Evolutionary conservation across 1,284 basidiomycete species (phyloP).

Genomic region (Puccinia polysora): DNA sequence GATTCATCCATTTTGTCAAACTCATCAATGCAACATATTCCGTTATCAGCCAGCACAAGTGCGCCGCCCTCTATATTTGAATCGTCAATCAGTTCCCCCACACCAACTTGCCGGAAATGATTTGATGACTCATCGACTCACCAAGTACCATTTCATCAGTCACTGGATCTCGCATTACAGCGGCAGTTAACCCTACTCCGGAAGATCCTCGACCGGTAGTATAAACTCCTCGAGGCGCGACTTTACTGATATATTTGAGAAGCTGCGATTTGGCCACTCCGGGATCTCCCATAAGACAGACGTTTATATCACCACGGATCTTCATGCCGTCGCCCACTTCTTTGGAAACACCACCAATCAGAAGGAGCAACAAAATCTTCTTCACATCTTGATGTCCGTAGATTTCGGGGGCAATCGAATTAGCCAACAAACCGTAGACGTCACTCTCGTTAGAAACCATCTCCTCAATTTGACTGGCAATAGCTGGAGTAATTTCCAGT

Average conservation of each 20-base stretch:
- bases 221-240: constrained; percentile 94
- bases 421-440: constrained; percentile 75
- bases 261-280: constrained; percentile 99
- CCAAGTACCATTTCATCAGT: constrained; percentile 99
- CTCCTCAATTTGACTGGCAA: constrained; percentile 66
- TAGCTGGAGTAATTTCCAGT: constrained; percentile 84
- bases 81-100: not conserved
- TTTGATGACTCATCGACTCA: constrained; percentile 56
- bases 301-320: constrained; percentile 94
- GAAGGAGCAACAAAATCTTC: constrained; percentile 85
- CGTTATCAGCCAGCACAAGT: constrained; percentile 95
- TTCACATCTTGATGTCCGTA: constrained; percentile 98
- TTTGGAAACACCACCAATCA: constrained; percentile 95
- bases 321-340: constrained; percentile 95
- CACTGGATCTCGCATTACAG: constrained; percentile 98
- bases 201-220: constrained; percentile 97
- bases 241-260: constrained; percentile 96
- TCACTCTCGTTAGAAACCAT: constrained; percentile 67
- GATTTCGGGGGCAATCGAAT: constrained; percentile 89
- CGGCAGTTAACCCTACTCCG: constrained; percentile 95
- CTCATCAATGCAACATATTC: constrained; percentile 99
- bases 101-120: not conserved
- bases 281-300: constrained; percentile 98
- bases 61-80: constrained; percentile 99
- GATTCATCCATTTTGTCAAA: constrained; percentile 99